Conservation (phyloP, 2,329 filamentous ascomycete species). For the Xylariomycetidae sp. region DNA sequence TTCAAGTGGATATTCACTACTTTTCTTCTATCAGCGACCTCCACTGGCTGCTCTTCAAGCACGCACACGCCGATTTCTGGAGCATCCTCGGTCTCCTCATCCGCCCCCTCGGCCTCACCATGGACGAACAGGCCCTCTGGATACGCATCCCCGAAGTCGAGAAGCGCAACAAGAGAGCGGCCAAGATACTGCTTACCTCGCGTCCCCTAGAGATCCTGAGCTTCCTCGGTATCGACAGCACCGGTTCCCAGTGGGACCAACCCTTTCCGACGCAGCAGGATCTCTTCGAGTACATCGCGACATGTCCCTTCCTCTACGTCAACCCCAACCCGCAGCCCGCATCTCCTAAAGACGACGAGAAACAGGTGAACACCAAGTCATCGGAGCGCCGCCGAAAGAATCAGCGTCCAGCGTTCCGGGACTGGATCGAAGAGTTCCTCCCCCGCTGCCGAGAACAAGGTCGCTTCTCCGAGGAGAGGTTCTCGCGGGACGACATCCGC, state of each 20-base stretch:
- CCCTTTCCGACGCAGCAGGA: constrained; percentile 52
- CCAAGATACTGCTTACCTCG: constrained; percentile 55
- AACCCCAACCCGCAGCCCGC: constrained; percentile 21
- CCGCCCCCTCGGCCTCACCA: constrained; percentile 60
- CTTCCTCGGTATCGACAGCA: constrained; percentile 57
- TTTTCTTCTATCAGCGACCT: constrained; percentile 38
- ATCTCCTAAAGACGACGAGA: constrained; percentile 7
- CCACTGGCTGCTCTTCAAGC: constrained; percentile 63
- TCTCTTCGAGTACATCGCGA: constrained; percentile 58
- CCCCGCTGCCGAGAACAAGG: constrained; percentile 42
- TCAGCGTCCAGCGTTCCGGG: constrained; percentile 51
- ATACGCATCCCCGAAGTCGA: constrained; percentile 68
- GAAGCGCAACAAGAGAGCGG: constrained; percentile 45
- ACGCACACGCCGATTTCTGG: constrained; percentile 69
- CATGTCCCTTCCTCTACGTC: constrained; percentile 58
- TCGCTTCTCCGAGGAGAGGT: constrained; percentile 22
- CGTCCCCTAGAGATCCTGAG: constrained; percentile 51
- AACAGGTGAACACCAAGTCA: constrained; percentile 37
- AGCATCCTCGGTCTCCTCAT: constrained; percentile 60
- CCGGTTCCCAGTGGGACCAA: constrained; percentile 40
- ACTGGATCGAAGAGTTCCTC: constrained; percentile 62
- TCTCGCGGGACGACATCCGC: constrained; percentile 41
- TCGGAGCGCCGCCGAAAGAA: constrained; percentile 55
- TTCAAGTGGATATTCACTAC: constrained; percentile 67
- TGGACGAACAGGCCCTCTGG: constrained; percentile 59